Percentiles rank a stretch among this genome's conserved stretches.
Evolutionary conservation across 768 basidiomycete species (phyloP).

Genomic region (Lentinula boryana): DNA sequence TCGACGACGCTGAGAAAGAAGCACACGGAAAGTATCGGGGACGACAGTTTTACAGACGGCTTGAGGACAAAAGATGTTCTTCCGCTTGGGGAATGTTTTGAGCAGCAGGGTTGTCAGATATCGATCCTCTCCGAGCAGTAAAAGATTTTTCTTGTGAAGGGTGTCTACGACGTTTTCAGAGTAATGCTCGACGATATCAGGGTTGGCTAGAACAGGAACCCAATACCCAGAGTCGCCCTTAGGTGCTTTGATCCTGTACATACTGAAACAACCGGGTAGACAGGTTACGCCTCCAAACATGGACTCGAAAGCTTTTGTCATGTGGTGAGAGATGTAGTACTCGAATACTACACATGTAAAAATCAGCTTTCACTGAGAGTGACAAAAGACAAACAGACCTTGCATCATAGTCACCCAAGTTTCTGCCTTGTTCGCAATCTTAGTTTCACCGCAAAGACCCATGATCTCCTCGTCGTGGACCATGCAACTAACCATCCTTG

Average conservation of each 20-base stretch:
- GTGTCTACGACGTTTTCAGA: slow-evolving; percentile 99
- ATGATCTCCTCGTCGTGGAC: slow-evolving; percentile 96
- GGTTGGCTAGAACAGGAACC: slow-evolving; percentile 98
- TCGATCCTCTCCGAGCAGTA: slow-evolving; percentile 97
- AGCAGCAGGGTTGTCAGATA: slow-evolving; percentile 96
- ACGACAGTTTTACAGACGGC: slow-evolving; percentile 99
- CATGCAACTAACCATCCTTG: slow-evolving; percentile 95
- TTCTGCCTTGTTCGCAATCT: slow-evolving; percentile 98
- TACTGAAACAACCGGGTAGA: slow-evolving; percentile 98
- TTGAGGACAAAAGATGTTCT: slow-evolving; percentile 98
- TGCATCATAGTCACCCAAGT: slow-evolving; percentile 99
- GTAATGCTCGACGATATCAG: slow-evolving; percentile 97
- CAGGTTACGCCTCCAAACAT: slow-evolving; percentile 99
- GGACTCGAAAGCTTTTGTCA: slow-evolving; percentile 98
- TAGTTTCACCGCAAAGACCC: slow-evolving; percentile 99
- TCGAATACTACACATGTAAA: slow-evolving; percentile 71
- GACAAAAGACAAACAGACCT: slow-evolving; percentile 47
- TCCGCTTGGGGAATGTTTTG: slow-evolving; percentile 99
- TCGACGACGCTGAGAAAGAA: slow-evolving; percentile 93
- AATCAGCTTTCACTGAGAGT: slow-evolving; percentile 5
- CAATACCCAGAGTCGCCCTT: slow-evolving; percentile 94
- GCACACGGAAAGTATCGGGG: slow-evolving; percentile 90
- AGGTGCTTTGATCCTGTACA: slow-evolving; percentile 99
- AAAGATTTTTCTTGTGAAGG: slow-evolving; percentile 97
- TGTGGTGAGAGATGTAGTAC: slow-evolving; percentile 99